Evolutionary conservation across 495 filamentous ascomycete genomes (phyloP).

Genomic region (Aspergillus nidulans): DNA sequence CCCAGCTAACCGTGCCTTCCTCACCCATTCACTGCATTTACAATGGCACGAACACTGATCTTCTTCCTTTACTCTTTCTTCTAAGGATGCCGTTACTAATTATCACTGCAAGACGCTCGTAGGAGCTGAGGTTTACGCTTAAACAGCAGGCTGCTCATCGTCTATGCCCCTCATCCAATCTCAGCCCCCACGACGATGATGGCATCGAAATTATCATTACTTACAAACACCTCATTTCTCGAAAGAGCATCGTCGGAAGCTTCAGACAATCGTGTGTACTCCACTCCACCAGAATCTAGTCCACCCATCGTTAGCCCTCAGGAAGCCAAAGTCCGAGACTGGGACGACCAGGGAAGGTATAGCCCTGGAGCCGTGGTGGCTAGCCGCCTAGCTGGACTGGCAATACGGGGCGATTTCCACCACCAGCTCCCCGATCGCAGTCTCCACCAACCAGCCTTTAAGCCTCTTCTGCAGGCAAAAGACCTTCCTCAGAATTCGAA

Average conservation of each 20-base stretch:
- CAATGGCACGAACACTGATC: slow-evolving; percentile 9
- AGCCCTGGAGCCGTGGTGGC: slow-evolving; percentile 64
- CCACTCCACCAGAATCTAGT: slow-evolving; percentile 35
- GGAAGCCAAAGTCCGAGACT: slow-evolving; percentile 32
- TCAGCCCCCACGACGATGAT: slow-evolving; percentile 32
- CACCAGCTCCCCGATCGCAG: slow-evolving; percentile 20
- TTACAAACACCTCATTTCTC: slow-evolving; percentile 37
- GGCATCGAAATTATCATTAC: slow-evolving; percentile 21
- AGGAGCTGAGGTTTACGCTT: not conserved
- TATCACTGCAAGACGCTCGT: not conserved
- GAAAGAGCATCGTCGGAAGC: slow-evolving; percentile 37
- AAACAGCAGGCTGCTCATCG: slow-evolving; percentile 14
- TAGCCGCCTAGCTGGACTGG: slow-evolving; percentile 59
- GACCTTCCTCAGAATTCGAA: slow-evolving; percentile 4
- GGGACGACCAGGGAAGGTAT: slow-evolving; percentile 32
- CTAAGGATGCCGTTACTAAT: slow-evolving; percentile 11
- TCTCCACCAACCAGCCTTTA: slow-evolving; percentile 7
- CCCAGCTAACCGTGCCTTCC: slow-evolving; percentile 2
- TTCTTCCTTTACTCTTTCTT: not conserved
- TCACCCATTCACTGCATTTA: slow-evolving; percentile 6
- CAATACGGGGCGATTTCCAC: slow-evolving; percentile 45
- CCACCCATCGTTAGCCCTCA: slow-evolving; percentile 31
- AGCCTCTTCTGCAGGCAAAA: slow-evolving; percentile 14
- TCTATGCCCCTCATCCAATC: slow-evolving; percentile 23
- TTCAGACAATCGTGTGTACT: slow-evolving; percentile 29